Conservation (phyloP, 352 stramenopile genomes). For the Globisporangium mamillatum region DNA sequence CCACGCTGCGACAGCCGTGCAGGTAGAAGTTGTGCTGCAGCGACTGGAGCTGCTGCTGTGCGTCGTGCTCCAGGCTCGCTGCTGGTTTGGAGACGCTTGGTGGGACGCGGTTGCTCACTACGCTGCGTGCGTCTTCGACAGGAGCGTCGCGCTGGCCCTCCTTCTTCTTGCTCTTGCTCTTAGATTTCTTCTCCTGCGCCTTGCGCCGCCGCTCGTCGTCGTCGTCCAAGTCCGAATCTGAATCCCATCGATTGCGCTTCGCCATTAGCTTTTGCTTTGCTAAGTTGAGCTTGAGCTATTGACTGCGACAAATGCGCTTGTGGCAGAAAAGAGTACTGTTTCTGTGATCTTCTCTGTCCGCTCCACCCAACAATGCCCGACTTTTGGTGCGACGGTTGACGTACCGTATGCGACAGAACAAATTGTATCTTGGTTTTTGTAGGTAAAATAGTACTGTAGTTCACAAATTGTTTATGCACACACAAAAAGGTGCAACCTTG, state of each 20-base stretch:
- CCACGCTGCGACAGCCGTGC: constrained; percentile 91
- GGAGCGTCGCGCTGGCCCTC: not conserved
- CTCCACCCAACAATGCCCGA: not conserved
- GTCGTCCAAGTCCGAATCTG: constrained; percentile 29
- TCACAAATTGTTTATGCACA: not conserved
- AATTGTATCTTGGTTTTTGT: constrained; percentile 1
- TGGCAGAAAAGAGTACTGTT: not conserved
- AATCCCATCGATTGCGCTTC: constrained; percentile 74
- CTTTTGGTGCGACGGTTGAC: not conserved
- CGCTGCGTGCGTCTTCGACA: not conserved
- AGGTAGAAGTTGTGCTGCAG: constrained; percentile 69
- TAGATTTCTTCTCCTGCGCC: constrained; percentile 1
- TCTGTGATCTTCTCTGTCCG: not conserved
- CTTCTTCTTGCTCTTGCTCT: not conserved
- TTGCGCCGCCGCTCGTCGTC: constrained; percentile 12
- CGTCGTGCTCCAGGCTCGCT: not conserved
- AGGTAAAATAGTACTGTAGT: constrained; percentile 3
- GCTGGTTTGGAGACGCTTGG: not conserved
- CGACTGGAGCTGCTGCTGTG: not conserved
- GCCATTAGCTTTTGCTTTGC: constrained; percentile 3
- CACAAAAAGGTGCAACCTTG: not conserved
- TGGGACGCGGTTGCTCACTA: not conserved
- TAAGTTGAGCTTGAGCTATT: no score
- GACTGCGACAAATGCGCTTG: no score
- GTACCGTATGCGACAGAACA: constrained; percentile 10